These are phyloP conservation scores for Cyclostephanos tholiformis DNA, from an alignment of 108 stramenopile genomes.

Conservation along the genomic window DNA sequence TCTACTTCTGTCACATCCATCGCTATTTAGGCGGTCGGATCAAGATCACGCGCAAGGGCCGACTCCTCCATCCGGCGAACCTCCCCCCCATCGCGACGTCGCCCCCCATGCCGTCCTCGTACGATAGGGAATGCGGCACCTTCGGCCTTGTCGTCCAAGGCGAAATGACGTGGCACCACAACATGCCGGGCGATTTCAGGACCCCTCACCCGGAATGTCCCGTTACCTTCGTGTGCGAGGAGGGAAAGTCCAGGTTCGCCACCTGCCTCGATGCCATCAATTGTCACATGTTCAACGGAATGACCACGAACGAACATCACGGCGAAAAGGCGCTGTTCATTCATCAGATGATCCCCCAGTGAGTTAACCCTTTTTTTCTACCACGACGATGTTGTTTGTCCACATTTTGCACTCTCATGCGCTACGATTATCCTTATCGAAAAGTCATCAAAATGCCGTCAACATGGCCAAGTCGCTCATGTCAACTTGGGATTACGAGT, in stretches of 20 bases:
- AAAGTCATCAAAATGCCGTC: constrained; percentile 84
- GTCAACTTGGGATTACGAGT: constrained; percentile 38
- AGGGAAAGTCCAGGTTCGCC: constrained; percentile 30
- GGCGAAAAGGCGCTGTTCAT: constrained; percentile 58
- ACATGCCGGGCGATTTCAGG: constrained; percentile 36
- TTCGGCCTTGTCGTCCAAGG: constrained; percentile 38
- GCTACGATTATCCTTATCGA: not conserved
- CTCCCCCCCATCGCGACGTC: constrained; percentile 6
- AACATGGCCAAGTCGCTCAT: constrained; percentile 92
- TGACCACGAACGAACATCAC: constrained; percentile 55
- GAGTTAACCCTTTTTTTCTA: not conserved
- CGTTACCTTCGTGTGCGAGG: constrained; percentile 59
- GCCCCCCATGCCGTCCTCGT: constrained; percentile 26
- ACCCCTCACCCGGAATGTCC: constrained; percentile 69
- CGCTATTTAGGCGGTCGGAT: constrained; percentile 68
- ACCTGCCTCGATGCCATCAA: constrained; percentile 73
- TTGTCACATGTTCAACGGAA: constrained; percentile 73
- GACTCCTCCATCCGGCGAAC: constrained; percentile 16
- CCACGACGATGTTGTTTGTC: not conserved
- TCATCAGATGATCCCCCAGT: constrained; percentile 92
- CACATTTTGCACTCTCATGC: not conserved
- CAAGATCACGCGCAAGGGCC: constrained; percentile 62
- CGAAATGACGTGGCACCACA: constrained; percentile 1
- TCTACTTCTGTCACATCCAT: constrained; percentile 92
- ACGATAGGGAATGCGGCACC: constrained; percentile 80